A percentile compares a stretch with the other conserved stretches of the same genome.
Conservation (phyloP, 257 asterid genomes). For the Fraxinus cuspidata region DNA sequence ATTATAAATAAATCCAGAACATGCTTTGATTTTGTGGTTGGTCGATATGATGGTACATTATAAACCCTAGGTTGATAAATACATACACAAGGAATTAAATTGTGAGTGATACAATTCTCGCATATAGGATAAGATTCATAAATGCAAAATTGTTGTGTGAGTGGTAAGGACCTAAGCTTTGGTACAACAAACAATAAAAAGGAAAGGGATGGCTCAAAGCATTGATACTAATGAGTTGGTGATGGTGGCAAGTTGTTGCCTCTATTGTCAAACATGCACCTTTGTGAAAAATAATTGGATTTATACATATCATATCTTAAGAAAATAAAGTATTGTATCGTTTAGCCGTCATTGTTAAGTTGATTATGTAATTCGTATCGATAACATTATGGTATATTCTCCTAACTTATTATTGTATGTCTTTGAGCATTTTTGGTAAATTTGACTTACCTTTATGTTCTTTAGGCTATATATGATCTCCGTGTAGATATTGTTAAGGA, state of each 20-base stretch:
- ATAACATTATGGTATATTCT: no score
- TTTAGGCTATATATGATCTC: no score
- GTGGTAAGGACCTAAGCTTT: conserved; percentile 23
- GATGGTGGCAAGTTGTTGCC: neutral
- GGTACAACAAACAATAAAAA: conserved; percentile 21
- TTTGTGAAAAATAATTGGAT: conserved; percentile 26
- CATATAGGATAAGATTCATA: conserved; percentile 21
- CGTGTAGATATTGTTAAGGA: no score
- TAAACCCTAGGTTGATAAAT: neutral
- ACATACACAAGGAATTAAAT: neutral
- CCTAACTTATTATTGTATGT: no score
- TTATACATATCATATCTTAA: neutral
- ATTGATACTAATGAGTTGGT: conserved; percentile 9
- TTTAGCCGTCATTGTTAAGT: neutral
- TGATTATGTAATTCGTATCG: neutral
- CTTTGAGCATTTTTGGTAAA: no score
- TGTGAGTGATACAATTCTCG: conserved; percentile 3
- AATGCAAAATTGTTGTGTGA: conserved; percentile 27
- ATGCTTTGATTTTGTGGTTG: conserved; percentile 30
- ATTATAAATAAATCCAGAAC: conserved; percentile 28
- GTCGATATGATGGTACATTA: conserved; percentile 30
- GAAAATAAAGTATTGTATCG: neutral
- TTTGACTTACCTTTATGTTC: no score
- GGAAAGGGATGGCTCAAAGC: conserved; percentile 32
- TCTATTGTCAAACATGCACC: neutral